Conservation (phyloP, 2,329 filamentous ascomycete genomes). For the Endocalyx cinctus region DNA sequence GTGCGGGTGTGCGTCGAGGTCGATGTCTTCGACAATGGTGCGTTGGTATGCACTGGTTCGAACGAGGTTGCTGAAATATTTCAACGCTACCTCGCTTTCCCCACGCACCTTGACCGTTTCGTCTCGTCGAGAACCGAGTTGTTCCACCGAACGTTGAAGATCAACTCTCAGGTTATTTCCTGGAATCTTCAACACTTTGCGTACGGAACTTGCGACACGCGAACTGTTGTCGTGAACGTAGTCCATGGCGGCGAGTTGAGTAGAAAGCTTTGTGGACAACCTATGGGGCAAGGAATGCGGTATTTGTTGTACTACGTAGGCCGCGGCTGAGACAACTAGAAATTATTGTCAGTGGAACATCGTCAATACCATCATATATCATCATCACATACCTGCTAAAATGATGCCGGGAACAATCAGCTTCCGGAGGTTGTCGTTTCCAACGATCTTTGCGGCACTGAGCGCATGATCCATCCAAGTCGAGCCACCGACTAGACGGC, state of each 20-base stretch:
- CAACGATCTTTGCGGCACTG: constrained; percentile 73
- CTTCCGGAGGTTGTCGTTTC: constrained; percentile 73
- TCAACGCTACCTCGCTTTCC: constrained; percentile 81
- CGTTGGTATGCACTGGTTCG: constrained; percentile 56
- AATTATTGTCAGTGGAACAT: constrained; percentile 12
- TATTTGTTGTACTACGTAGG: constrained; percentile 81
- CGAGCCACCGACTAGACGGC: constrained; percentile 74
- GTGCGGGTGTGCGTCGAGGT: constrained; percentile 49
- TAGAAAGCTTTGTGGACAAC: constrained; percentile 77
- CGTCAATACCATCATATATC: constrained; percentile 1
- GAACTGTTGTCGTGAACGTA: constrained; percentile 86
- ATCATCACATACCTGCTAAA: constrained; percentile 62
- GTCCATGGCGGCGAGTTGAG: constrained; percentile 76
- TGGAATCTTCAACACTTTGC: constrained; percentile 82
- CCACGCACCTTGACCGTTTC: constrained; percentile 76
- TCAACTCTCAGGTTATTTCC: constrained; percentile 80
- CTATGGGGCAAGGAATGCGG: constrained; percentile 84
- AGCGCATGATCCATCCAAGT: constrained; percentile 87
- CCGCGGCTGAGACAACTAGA: constrained; percentile 66
- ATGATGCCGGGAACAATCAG: constrained; percentile 78
- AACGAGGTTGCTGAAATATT: constrained; percentile 86
- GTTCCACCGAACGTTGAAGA: constrained; percentile 79
- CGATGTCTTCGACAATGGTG: constrained; percentile 44
- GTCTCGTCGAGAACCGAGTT: constrained; percentile 71
- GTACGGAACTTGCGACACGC: constrained; percentile 80